phyloP scores from a whole-genome alignment of 495 filamentous ascomycete genomes.

The Xylaria intraflava region DNA sequence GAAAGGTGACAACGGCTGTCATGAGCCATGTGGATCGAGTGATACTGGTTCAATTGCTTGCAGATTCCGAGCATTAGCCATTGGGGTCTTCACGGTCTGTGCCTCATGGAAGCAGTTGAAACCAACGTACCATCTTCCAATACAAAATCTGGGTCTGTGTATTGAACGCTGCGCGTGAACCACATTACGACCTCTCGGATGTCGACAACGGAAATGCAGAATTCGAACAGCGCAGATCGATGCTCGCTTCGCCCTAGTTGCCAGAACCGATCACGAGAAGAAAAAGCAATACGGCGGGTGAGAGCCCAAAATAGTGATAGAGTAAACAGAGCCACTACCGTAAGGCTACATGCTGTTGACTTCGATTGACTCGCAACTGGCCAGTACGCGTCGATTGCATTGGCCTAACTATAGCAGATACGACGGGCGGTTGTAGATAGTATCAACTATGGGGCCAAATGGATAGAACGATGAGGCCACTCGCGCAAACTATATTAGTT shows the following conservation, averaged over 20 bases:
- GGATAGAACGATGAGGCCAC: neutral
- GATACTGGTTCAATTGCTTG: too few relatives aligned
- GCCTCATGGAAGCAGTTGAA: neutral
- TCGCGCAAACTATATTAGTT: neutral
- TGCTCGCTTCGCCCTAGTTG: neutral
- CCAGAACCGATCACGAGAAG: neutral
- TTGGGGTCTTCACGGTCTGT: neutral
- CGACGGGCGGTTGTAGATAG: neutral
- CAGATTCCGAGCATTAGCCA: neutral
- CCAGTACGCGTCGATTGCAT: neutral
- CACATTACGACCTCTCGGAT: neutral
- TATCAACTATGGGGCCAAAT: conserved; percentile 6
- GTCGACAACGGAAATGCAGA: neutral
- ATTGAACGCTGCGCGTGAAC: neutral
- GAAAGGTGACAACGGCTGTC: neutral
- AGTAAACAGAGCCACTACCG: neutral
- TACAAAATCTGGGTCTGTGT: neutral
- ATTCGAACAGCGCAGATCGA: neutral
- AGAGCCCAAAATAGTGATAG: neutral
- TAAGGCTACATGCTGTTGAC: neutral
- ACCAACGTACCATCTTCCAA: neutral
- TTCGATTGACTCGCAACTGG: neutral
- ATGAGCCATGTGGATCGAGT: neutral
- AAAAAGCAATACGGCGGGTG: neutral
- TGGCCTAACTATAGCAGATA: neutral